Base-by-base conservation (phyloP, 495 filamentous ascomycete species). In the Opeltia flavorubescens region DNA sequence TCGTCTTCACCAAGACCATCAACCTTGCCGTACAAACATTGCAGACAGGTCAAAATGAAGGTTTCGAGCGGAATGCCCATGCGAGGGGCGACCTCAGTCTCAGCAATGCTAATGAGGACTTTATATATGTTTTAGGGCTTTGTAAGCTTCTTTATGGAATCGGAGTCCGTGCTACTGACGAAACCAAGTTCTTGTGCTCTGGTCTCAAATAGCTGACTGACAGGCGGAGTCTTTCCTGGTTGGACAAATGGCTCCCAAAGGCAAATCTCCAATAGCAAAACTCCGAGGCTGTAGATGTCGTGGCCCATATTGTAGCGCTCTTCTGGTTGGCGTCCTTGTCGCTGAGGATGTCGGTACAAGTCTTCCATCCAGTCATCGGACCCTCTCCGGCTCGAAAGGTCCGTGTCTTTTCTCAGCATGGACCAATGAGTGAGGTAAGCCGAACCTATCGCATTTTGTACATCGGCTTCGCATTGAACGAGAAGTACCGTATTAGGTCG, bases 201-300 rank as follows among this genome's bases (percentile, higher is more conserved):
- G n/a, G n/a, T n/a, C n/a, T n/a, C n/a, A n/a, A n/a, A n/a, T n/a
- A n/a, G n/a, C n/a, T n/a, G n/a, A n/a, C n/a, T n/a, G n/a, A n/a
- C n/a, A n/a, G n/a, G n/a, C n/a, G n/a, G n/a, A n/a, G n/a, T n/a
- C n/a, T n/a, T n/a, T n/a, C n/a, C n/a, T n/a, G n/a, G n/a, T n/a
- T n/a, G n/a, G 8, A 66, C 56, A 44, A 68, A 61, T 2, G 60
- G 60, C 3, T 55, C 24, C 61, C 65, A 66, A 1, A 69, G 27
- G 0, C 61, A 62, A 21, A 70, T 54, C 33, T 70, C 66, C 1
- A 72, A 50, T 7, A 70, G 55, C 39, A 58, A 65, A 4, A 70
- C 66, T 1, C 64, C 64, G 7, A 69, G 53, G 43, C 63, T 68
- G 49, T 70, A 72, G 0, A 69, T 68, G 42, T 72, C 66, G 44